Conservation (phyloP, 2,329 filamentous ascomycete genomes). For the Dactylellina sp. region DNA sequence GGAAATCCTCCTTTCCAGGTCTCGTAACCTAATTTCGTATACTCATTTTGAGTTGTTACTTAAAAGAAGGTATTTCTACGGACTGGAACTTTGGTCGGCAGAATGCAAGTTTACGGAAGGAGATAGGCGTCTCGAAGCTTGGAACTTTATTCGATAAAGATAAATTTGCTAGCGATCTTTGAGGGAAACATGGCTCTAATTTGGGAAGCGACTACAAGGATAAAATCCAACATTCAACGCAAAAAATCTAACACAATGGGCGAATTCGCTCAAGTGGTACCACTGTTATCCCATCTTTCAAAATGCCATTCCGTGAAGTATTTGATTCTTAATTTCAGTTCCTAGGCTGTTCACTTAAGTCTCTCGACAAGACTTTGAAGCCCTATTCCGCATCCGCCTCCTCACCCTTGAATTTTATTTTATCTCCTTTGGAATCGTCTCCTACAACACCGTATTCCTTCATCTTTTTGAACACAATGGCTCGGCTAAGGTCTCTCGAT, state of each 20-base stretch:
- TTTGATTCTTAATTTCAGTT: too few species aligned
- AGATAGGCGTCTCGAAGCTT: too few species aligned
- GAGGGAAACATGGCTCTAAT: too few species aligned
- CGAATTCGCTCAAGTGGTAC: neutral
- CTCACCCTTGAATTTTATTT: neutral
- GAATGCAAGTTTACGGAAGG: too few species aligned
- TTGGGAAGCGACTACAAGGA: neutral
- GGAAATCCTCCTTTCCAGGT: neutral
- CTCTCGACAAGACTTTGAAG: too few species aligned
- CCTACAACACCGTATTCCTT: conserved; percentile 20
- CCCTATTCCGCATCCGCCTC: neutral
- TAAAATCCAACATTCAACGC: conserved; percentile 4
- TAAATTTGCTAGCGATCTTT: too few species aligned
- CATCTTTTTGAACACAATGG: conserved; percentile 33
- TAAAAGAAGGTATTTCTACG: too few species aligned
- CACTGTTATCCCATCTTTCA: too few species aligned
- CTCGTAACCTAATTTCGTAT: conserved; percentile 29
- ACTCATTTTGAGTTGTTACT: conserved; percentile 29
- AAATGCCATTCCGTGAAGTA: too few species aligned
- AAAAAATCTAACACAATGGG: neutral
- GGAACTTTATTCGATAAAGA: too few species aligned
- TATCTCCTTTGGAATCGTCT: neutral
- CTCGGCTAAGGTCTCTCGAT: conserved; percentile 30
- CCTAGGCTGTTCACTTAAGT: too few species aligned
- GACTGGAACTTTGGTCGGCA: too few species aligned